Evolutionary conservation across 352 stramenopile genomes (phyloP), one percentile per base, ranked within the genome.

Genomic region (Nothophytophthora sp.): DNA sequence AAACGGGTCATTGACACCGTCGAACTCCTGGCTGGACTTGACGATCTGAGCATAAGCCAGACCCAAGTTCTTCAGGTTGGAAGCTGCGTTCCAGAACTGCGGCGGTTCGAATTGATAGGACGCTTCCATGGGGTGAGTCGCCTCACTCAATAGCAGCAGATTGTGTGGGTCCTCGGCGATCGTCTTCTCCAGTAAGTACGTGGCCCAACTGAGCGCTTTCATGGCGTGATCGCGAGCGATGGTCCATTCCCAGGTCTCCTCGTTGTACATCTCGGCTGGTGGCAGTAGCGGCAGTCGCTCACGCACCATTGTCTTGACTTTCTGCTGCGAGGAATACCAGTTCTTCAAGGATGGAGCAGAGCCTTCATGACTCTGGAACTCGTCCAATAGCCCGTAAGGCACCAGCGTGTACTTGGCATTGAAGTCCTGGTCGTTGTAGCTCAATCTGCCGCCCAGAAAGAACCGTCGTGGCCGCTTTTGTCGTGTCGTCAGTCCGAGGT

Each of bases 21-120:
- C 27, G 53, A 88, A 89, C 10, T 81, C 69, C 13, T 81, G 29
- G n/a, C 56, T 77, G n/a, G 81, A 84, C 48, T 86, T 87, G 32
- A 98, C 81, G 15, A 98, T 96, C 63, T 98, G 86, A 29, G 97
- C 88, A 46, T 98, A 98, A 19, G 83, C 92, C 2, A 98, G 63
- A 18, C 93, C 95, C 11, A 97, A 59, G 63, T 98, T 98, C 72
- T 98, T 98, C 18, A 96, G 67, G 34, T 86, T 84, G 2, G 69
- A 70, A 5, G 66, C 74, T 4, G 71, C 49, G 15, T 48, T 77
- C 60, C 82, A 86, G 34, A 93, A 90, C 24, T 84, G 64, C 4
- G n/a, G 38, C 10, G 76, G 73, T 44, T 89, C 73, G 39, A 93
- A 80, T 53, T 92, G 81, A 42, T 77, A 75, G 18, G 64, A 85